A percentile compares a stretch with the other conserved stretches of the same genome.
Conservation (phyloP, 495 filamentous ascomycete genomes). For the Schizothecium vesticola region DNA sequence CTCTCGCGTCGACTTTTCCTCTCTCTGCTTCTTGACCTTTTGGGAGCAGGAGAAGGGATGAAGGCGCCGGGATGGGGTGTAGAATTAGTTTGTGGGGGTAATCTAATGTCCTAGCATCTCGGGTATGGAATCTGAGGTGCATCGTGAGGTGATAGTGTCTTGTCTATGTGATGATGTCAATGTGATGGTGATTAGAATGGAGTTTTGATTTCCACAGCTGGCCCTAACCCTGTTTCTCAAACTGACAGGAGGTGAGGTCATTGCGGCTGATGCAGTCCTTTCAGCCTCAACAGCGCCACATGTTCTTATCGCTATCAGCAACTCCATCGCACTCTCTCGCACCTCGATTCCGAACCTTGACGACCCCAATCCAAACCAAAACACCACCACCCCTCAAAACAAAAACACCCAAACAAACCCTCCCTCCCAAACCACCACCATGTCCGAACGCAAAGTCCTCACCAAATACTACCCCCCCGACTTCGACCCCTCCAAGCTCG, state of each 20-base stretch:
- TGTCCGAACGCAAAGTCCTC: constrained; percentile 13
- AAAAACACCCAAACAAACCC: neutral
- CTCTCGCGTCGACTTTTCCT: neutral
- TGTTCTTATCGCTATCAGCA: neutral
- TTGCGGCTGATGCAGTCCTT: neutral
- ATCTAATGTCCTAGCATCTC: neutral
- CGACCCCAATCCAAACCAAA: neutral
- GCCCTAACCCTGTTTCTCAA: neutral
- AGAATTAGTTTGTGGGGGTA: neutral
- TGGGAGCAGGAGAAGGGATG: too few species aligned
- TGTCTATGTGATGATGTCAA: neutral
- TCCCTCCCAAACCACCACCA: neutral
- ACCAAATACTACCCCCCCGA: constrained; percentile 89
- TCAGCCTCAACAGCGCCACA: neutral
- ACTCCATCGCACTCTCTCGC: neutral
- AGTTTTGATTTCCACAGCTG: neutral
- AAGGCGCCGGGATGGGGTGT: neutral
- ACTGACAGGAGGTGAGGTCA: neutral
- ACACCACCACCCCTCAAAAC: neutral
- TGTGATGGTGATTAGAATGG: neutral
- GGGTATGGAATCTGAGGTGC: neutral
- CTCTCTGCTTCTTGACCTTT: neutral
- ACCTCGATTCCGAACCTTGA: neutral
- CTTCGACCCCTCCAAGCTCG: constrained; percentile 79
- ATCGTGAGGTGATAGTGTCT: neutral